Conservation (phyloP, 2,329 filamentous ascomycete genomes). For the Aspergillus arachidicola region DNA sequence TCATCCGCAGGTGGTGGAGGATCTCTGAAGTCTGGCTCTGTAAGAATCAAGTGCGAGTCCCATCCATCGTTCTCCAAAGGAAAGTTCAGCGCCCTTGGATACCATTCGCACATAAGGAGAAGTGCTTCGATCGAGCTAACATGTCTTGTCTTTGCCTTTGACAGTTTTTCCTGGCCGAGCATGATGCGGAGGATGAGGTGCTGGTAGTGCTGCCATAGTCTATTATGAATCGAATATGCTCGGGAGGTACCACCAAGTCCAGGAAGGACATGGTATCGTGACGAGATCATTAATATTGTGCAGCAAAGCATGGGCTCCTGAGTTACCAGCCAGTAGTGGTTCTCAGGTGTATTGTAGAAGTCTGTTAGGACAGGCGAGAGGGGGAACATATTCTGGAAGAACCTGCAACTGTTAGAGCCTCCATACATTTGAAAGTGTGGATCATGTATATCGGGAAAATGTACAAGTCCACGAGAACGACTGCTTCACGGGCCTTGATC, state of each 20-base stretch:
- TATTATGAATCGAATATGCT: constrained; percentile 53
- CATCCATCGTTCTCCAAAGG: constrained; percentile 56
- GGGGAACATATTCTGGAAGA: constrained; percentile 52
- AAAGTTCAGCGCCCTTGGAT: constrained; percentile 55
- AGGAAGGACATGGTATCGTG: constrained; percentile 47
- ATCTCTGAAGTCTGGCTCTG: constrained; percentile 42
- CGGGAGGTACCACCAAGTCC: constrained; percentile 46
- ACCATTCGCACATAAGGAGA: constrained; percentile 57
- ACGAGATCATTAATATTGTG: constrained; percentile 56
- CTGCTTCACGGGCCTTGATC: constrained; percentile 56
- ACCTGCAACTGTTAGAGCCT: constrained; percentile 22
- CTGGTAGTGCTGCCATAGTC: constrained; percentile 57
- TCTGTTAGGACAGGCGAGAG: constrained; percentile 53
- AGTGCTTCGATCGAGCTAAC: constrained; percentile 56
- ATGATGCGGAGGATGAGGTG: constrained; percentile 55
- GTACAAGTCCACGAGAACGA: constrained; percentile 52
- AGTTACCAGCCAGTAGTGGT: constrained; percentile 51
- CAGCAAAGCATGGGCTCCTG: constrained; percentile 56
- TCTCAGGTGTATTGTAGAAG: constrained; percentile 50
- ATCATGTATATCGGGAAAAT: constrained; percentile 9
- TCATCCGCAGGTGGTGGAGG: constrained; percentile 35
- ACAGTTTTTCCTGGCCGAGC: constrained; percentile 55
- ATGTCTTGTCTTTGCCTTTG: constrained; percentile 50
- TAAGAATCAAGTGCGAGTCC: constrained; percentile 54
- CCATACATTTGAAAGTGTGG: too few species aligned